Base-by-base conservation (phyloP, 2,329 filamentous ascomycete genomes). In the Fusarium buxicola region DNA sequence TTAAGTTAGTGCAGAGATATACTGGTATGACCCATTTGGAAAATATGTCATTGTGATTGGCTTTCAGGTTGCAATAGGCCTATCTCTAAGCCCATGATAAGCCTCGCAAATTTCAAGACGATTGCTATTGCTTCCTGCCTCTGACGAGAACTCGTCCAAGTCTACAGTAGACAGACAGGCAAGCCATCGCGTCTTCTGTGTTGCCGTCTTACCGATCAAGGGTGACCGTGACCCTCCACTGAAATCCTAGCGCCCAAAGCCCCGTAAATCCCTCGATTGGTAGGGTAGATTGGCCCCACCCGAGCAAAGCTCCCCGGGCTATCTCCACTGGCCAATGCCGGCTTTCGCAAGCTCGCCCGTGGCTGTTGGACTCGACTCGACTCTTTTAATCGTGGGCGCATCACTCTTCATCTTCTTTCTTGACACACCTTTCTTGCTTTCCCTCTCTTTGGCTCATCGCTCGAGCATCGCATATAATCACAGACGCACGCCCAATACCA, bases 181-280 rank as follows among this genome's bases (percentile, higher is more conserved):
- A 45, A 45, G 41, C 41, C 41, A 45, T 28, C 32, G 41, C 43
- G 21, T 58, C 58, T 43, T 36, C 8, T 28, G 10, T 21, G 34
- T 36, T 63, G 60, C 60, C 60, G 44, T 58, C 50, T 59, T 56
- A 39, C 60, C 55, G 36, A 52, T 55, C 45, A 50, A 25, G 27
- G 48, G 48, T 21, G 35, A 49, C 24, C 13, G 53, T 39, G 31
- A 24, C 35, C 31, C 39, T 47, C 38, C 40, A 27, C 32, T 43
- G 31, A 31, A 28, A 31, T n/a, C 41, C 32, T 58, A 55, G 55
- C 43, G 35, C 24, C 11, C 30, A n/a, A 11, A 35, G 18, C 38
- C 24, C 30, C 27, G 35, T 18, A 31, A 36, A 27, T 13, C n/a
- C 24, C 18, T 36, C 51, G 18, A 62, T 62, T 62, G 59, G 39